phyloP scores from a whole-genome alignment of 495 filamentous ascomycete genomes.

The Hypoxylon rickii region DNA sequence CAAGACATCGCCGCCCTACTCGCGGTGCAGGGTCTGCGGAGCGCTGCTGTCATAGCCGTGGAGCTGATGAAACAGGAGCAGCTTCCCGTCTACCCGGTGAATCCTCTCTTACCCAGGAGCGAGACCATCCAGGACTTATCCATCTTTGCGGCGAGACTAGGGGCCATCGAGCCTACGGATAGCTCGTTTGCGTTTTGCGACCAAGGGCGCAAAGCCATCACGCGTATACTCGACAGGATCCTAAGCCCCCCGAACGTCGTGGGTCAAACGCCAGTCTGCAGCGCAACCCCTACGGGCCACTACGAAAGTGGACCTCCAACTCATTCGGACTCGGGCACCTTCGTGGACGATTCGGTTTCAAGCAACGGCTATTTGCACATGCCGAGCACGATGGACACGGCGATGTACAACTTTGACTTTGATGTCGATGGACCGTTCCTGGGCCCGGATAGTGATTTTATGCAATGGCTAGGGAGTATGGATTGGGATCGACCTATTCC shows the following conservation, averaged over 20 bases:
- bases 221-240: conserved; percentile 40
- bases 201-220: conserved; percentile 40
- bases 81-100: conserved; percentile 45
- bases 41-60: conserved; percentile 49
- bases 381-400: conserved; percentile 26
- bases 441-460: conserved; percentile 40
- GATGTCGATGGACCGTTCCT: conserved; percentile 36
- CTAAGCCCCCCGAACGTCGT: conserved; percentile 34
- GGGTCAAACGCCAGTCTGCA: conserved; percentile 6
- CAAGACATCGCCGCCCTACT: conserved; percentile 41
- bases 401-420: conserved; percentile 31
- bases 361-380: conserved; percentile 11
- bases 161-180: conserved; percentile 36
- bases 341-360: conserved; percentile 9
- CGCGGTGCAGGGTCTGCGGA: conserved; percentile 49
- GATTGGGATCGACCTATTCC: conserved; percentile 38
- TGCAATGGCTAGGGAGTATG: conserved; percentile 42
- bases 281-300: conserved; percentile 6
- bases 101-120: conserved; percentile 42
- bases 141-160: conserved; percentile 38
- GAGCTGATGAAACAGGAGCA: conserved; percentile 51
- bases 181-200: conserved; percentile 37
- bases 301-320: conserved; percentile 8
- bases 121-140: conserved; percentile 42
- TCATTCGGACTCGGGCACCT: conserved; percentile 7